phyloP scores from a whole-genome alignment of 345 rosid genomes.

The Crucihimalaya himalaica region DNA sequence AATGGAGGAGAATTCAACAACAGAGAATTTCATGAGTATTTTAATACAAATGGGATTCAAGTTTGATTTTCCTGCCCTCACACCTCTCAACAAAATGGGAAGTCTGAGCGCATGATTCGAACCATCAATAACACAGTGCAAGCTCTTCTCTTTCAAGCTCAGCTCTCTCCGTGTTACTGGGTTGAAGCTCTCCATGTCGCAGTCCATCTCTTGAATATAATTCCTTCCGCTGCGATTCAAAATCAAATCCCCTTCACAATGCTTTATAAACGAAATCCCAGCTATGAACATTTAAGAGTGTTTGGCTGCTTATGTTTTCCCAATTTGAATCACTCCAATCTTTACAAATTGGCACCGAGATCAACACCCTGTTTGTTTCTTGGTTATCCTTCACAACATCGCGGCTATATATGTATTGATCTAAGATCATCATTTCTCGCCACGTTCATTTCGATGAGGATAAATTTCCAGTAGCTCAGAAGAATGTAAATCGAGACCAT shows the following conservation, averaged over 20 bases:
- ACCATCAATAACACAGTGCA: not conserved
- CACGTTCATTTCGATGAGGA: no score
- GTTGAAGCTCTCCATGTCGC: not conserved
- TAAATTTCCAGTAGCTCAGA: no score
- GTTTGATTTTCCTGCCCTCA: not conserved
- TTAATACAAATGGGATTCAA: not conserved
- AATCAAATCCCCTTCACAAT: not conserved
- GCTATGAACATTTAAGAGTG: not conserved
- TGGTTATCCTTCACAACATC: not conserved
- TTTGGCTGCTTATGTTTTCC: not conserved
- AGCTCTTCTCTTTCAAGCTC: not conserved
- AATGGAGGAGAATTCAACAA: not conserved
- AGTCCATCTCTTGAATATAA: not conserved
- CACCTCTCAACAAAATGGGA: not conserved
- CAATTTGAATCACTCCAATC: no score
- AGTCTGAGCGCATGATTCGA: not conserved
- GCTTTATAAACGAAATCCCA: not conserved
- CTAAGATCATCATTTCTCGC: no score
- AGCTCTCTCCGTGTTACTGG: not conserved
- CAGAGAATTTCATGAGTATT: fast-evolving
- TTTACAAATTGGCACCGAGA: no score
- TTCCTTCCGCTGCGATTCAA: fast-evolving
- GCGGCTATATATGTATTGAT: no score
- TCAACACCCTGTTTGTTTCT: not conserved
- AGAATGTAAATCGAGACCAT: no score